Base-by-base conservation (phyloP, 768 basidiomycete genomes). In the Dendrothele bispora region DNA sequence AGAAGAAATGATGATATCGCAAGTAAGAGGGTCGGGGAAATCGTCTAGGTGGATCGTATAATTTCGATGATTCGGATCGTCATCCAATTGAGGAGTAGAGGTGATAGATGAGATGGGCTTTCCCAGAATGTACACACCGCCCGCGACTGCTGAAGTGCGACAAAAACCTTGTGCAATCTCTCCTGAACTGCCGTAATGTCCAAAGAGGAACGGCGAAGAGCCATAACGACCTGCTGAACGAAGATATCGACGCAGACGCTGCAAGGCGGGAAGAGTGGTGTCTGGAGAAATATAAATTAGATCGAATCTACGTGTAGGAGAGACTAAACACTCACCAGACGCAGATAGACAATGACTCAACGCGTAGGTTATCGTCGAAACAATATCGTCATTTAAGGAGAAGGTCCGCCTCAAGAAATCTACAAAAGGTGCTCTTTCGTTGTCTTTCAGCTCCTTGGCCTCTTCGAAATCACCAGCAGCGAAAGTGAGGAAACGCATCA, bases 101-200 rank as follows among this genome's bases (percentile, higher is more conserved):
- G 26, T 61, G 49, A 8, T 59, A 47, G 24, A 73, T 52, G 8
- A 64, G 3, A 87, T 60, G 2, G 64, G 60, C 37, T 79, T 74
- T 21, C 84, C 84, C 3, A 91, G 75, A 50, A 91, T 83, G 59
- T 91, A 91, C 10, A 84, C 81, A 0, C 72, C 80, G 15, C 88
- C 86, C 39, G 72, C 73, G 26, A 98, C 95, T 2, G 95, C 95
- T 12, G 91, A 76, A 18, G 88, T 81, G 14, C 94, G 90, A 60
- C 82, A 86, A 58, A 89, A 98, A 2, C 94, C 95, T 65, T 98
- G 95, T 0, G 88, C 79, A 10, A 98, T 83, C 59, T 98, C 95
- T 4, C 95, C 95, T 0, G 86, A 75, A 17, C 93, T 91, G 15
- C 95, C 95, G 61, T 97, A 98, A 55, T 97, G 92, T 0, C 92